These are phyloP conservation scores for Trichoderma harzianum DNA, from an alignment of 2,329 filamentous ascomycete species.

Conservation along the genomic window DNA sequence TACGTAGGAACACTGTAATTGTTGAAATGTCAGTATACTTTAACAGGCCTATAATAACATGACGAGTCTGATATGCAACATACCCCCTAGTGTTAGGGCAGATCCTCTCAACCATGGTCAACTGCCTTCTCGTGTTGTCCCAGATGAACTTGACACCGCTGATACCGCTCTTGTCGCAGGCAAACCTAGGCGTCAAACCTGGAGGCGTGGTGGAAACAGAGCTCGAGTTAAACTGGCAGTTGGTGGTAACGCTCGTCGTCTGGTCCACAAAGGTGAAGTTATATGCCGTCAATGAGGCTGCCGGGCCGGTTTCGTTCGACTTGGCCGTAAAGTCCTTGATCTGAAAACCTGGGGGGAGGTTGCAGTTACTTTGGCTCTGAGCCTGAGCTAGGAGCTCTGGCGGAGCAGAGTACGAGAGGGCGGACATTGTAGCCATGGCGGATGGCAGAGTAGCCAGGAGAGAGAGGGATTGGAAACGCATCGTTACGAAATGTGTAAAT, in stretches of 20 bases:
- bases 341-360: constrained; percentile 38
- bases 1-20: background rate
- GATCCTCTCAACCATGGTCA: constrained; percentile 45
- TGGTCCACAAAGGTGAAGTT: constrained; percentile 42
- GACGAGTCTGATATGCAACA: constrained; percentile 15
- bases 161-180: constrained; percentile 41
- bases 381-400: constrained; percentile 26
- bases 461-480: constrained; percentile 4
- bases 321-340: constrained; percentile 38
- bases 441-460: constrained; percentile 17
- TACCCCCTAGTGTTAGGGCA: constrained; percentile 40
- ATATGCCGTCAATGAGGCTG: constrained; percentile 28
- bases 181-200: constrained; percentile 36
- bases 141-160: constrained; percentile 43
- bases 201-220: constrained; percentile 35
- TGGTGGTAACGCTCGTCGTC: constrained; percentile 39
- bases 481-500: background rate
- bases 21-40: background rate
- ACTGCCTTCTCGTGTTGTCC: constrained; percentile 24
- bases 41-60: background rate
- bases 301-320: constrained; percentile 34
- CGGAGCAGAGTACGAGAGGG: constrained; percentile 27
- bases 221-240: constrained; percentile 43
- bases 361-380: constrained; percentile 30
- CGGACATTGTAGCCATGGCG: constrained; percentile 25